Conservation (phyloP, 352 stramenopile species). For the Globisporangium irregulare region DNA sequence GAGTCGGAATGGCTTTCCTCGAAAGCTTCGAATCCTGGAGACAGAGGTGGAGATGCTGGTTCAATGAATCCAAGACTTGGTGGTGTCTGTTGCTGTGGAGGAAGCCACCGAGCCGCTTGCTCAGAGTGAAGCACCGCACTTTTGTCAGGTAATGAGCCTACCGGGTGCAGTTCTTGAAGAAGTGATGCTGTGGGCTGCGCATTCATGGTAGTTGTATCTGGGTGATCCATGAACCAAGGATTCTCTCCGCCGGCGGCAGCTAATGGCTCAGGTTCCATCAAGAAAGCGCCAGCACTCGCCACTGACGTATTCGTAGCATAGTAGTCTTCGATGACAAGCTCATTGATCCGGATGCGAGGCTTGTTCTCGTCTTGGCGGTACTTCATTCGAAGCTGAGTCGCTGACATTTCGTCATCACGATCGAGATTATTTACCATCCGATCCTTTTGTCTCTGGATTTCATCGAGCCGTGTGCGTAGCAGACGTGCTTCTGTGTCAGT, state of each 20-base stretch:
- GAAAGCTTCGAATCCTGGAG: conserved; percentile 31
- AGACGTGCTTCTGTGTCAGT: conserved; percentile 84
- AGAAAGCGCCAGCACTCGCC: conserved; percentile 45
- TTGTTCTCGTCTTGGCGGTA: conserved; percentile 45
- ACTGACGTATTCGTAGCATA: conserved; percentile 40
- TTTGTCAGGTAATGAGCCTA: conserved; percentile 40
- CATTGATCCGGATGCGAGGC: conserved; percentile 68
- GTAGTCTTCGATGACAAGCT: conserved; percentile 86
- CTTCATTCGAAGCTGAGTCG: conserved; percentile 46
- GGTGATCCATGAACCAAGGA: conserved; percentile 62
- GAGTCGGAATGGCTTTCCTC: conserved; percentile 14
- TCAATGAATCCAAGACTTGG: conserved; percentile 10
- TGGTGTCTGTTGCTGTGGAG: conserved; percentile 17
- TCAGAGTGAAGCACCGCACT: conserved; percentile 41
- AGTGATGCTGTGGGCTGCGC: not conserved
- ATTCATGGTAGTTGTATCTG: not conserved
- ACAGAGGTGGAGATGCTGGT: conserved; percentile 20
- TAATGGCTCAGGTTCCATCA: conserved; percentile 42
- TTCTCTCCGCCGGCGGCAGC: conserved; percentile 20
- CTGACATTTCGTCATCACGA: conserved; percentile 56
- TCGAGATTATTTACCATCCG: conserved; percentile 41
- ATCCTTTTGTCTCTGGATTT: conserved; percentile 76
- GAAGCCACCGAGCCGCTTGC: conserved; percentile 64
- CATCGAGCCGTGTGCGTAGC: conserved; percentile 66
- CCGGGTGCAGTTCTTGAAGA: conserved; percentile 21